Evolutionary conservation across 139 green algal species (phyloP), one percentile per base, ranked within the genome.

Genomic region (Closterium sp.): DNA sequence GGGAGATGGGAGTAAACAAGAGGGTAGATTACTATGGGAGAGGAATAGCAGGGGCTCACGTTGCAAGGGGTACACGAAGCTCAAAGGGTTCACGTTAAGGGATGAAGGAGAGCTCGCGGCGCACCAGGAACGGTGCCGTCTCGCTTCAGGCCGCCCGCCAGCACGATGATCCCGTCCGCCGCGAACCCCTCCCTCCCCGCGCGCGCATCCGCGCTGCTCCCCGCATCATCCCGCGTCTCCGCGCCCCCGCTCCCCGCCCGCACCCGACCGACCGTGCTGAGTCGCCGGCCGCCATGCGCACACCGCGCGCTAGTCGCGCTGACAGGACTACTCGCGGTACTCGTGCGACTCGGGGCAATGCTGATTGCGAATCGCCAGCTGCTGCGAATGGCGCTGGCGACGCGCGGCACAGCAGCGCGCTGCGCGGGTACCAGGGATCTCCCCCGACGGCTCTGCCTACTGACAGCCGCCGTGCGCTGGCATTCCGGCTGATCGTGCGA

Each of bases 51-150:
- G n/a, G n/a, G n/a, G n/a, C n/a, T n/a, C n/a, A n/a, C n/a, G n/a
- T n/a, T n/a, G n/a, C 84, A 33, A 89, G 23, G 85, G 28, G 28
- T 89, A 6, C 33, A 64, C 23, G 34, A 83, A 33, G 34, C 28
- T 7, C 32, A 88, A 88, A 88, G 84, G 33, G 12, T 66, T 33
- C 19, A 12, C 12, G 33, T 12, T 12, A 88, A 19, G 28, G 76
- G 28, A 85, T n/a, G 28, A 85, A 85, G 28, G 28, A 85, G 76
- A 85, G 28, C 28, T 34, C 69, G 28, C 23, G 31, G 30, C 30
- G 85, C n/a, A 91, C 89, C 89, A 90, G 89, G 89, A 34, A 91
- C 89, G 34, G 43, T 83, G 34, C 89, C 89, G n/a, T 91, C 89
- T 69, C 34, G 5, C 28, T 83, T 91, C 84, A 89, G 89, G 28